These are phyloP conservation scores for Xylaria scruposa DNA, from an alignment of 495 filamentous ascomycete species.

Conservation along the genomic window DNA sequence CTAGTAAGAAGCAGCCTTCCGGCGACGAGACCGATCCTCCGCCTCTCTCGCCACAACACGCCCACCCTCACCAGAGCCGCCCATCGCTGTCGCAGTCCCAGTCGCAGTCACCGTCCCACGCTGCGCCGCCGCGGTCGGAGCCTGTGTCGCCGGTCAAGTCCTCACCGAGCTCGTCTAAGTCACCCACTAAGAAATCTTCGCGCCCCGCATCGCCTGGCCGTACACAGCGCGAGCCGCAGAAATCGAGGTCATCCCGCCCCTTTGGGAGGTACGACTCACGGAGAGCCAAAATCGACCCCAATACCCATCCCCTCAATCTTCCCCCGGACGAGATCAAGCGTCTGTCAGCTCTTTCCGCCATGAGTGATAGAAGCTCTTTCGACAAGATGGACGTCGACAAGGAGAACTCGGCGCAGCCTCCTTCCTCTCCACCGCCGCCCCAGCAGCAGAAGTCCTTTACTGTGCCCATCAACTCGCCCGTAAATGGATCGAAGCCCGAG, in stretches of 20 bases:
- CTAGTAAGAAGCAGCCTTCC: conserved; percentile 56
- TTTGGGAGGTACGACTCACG: conserved; percentile 51
- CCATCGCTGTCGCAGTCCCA: conserved; percentile 37
- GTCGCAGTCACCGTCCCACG: conserved; percentile 36
- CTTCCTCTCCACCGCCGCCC: conserved; percentile 51
- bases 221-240: conserved; percentile 34
- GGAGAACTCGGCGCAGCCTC: conserved; percentile 60
- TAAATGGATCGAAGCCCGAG: conserved; percentile 46
- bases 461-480: conserved; percentile 37
- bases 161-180: conserved; percentile 30
- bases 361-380: conserved; percentile 64
- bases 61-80: conserved; percentile 31
- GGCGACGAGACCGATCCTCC: conserved; percentile 49
- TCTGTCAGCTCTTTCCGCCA: conserved; percentile 72
- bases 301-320: conserved; percentile 84
- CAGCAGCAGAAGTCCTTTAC: conserved; percentile 47
- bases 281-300: conserved; percentile 64
- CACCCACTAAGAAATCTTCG: conserved; percentile 36
- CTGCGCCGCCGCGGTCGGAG: conserved; percentile 34
- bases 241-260: conserved; percentile 48
- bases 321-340: conserved; percentile 83
- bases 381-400: conserved; percentile 81
- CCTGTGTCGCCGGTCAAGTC: conserved; percentile 39
- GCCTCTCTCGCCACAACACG: conserved; percentile 15
- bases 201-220: conserved; percentile 41